These are phyloP conservation scores for Paraphaeosphaeria minitans DNA, from an alignment of 2,329 filamentous ascomycete species.

Conservation along the genomic window DNA sequence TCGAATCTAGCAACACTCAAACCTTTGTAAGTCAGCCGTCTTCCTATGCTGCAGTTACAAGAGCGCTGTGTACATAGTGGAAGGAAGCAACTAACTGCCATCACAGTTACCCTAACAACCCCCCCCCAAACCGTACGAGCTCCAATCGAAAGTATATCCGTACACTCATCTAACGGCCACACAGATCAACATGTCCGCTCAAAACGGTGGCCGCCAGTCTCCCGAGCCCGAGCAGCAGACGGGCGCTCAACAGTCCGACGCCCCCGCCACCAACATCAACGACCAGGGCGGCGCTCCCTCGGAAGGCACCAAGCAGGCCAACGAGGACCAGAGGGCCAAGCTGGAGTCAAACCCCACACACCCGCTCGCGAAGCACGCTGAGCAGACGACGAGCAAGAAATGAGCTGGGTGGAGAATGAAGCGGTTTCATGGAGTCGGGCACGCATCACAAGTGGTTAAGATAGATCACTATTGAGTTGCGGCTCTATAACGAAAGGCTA, in stretches of 20 bases:
- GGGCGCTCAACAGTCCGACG: slow-evolving; percentile 66
- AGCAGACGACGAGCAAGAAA: slow-evolving; percentile 66
- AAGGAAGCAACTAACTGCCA: neutral
- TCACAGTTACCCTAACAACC: neutral
- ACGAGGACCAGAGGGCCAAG: slow-evolving; percentile 53
- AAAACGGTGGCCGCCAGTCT: slow-evolving; percentile 73
- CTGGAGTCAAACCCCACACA: slow-evolving; percentile 69
- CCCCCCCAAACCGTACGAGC: slow-evolving; percentile 6
- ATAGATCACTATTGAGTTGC: neutral
- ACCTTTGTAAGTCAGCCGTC: neutral
- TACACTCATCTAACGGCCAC: slow-evolving; percentile 24
- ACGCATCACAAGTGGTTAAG: neutral
- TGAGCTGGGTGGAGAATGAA: neutral
- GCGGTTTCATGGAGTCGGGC: neutral
- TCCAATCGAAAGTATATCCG: neutral
- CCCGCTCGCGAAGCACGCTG: slow-evolving; percentile 63
- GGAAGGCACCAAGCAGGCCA: slow-evolving; percentile 55
- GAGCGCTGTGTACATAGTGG: neutral
- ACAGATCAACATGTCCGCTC: slow-evolving; percentile 65
- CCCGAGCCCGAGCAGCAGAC: slow-evolving; percentile 73
- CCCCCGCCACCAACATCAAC: slow-evolving; percentile 63
- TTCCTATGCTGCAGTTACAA: neutral
- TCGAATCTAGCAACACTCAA: neutral
- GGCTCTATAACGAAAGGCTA: neutral
- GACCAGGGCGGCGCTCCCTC: slow-evolving; percentile 53